Evolutionary conservation across 2,329 filamentous ascomycete genomes (phyloP).

Genomic region (Aspergillus jensenii): DNA sequence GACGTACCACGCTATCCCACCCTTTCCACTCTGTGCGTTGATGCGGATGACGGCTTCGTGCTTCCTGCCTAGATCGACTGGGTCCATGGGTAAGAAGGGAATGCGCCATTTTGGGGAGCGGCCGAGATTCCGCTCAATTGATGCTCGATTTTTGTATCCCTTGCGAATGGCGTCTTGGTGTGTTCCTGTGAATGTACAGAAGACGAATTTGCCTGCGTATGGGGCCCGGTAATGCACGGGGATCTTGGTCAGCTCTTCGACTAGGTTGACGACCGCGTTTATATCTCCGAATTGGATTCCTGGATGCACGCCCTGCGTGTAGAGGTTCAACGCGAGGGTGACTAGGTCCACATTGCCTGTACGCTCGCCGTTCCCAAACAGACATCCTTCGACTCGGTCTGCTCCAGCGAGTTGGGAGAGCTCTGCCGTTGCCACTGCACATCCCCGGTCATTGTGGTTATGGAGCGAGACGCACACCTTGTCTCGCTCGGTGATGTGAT

Average conservation of each 20-base stretch:
- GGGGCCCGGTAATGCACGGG: conserved; percentile 85
- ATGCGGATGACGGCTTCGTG: conserved; percentile 98
- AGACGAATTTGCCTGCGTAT: conserved; percentile 85
- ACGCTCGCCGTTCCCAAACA: conserved; percentile 93
- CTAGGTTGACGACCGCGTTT: conserved; percentile 77
- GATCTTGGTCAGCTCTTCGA: conserved; percentile 92
- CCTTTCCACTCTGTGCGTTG: conserved; percentile 95
- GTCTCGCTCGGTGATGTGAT: conserved; percentile 77
- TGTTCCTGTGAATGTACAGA: conserved; percentile 85
- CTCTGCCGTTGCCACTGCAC: conserved; percentile 84
- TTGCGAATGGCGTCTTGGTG: conserved; percentile 98
- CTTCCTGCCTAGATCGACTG: conserved; percentile 86
- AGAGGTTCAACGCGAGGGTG: conserved; percentile 87
- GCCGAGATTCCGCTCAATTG: conserved; percentile 55
- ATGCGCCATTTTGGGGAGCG: conserved; percentile 64
- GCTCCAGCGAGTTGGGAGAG: conserved; percentile 95
- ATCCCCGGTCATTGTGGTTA: conserved; percentile 91
- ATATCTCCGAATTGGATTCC: conserved; percentile 91
- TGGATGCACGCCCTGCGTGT: conserved; percentile 86
- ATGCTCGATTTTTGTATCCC: conserved; percentile 67
- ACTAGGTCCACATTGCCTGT: conserved; percentile 96
- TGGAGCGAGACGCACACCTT: conserved; percentile 88
- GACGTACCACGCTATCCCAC: conserved; percentile 92
- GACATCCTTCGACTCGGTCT: conserved; percentile 87
- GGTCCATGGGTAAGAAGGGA: conserved; percentile 90